phyloP scores from a whole-genome alignment of 371 early-diverging fungal species.

The Funneliformis caledonium region DNA sequence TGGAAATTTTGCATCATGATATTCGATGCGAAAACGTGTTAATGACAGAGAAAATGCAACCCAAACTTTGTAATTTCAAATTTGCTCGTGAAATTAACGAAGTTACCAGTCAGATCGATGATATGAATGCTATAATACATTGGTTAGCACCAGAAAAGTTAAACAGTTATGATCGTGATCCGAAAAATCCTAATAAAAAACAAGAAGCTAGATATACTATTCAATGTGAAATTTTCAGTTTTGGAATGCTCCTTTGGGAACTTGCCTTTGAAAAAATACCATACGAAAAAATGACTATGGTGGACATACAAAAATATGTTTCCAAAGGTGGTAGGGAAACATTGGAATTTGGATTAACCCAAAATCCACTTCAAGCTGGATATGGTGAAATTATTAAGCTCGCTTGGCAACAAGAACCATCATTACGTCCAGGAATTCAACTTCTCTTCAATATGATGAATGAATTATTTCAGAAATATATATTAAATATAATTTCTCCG shows the following conservation, averaged over 20 bases:
- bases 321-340: not conserved
- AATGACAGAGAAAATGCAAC: not conserved
- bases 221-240: constrained; percentile 39
- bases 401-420: constrained; percentile 31
- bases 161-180: not conserved
- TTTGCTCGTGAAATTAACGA: not conserved
- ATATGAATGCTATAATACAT: constrained; percentile 2
- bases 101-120: constrained; percentile 20
- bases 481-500: not conserved
- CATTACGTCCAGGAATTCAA: constrained; percentile 12
- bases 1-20: constrained; percentile 4
- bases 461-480: not conserved
- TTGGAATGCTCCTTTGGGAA: constrained; percentile 37
- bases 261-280: constrained; percentile 21
- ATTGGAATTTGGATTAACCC: too few relatives aligned
- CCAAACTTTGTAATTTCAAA: constrained; percentile 3
- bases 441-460: not conserved
- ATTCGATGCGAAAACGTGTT: constrained; percentile 12
- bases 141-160: constrained; percentile 8
- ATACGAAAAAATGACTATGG: not conserved
- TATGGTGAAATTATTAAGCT: constrained; percentile 3
- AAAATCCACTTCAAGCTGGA: not conserved
- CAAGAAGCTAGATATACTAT: constrained; percentile 16
- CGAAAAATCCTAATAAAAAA: not conserved
- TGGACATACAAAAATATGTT: not conserved